Conservation (phyloP, 495 filamentous ascomycete genomes). For the Xanthoparmelia taractica region DNA sequence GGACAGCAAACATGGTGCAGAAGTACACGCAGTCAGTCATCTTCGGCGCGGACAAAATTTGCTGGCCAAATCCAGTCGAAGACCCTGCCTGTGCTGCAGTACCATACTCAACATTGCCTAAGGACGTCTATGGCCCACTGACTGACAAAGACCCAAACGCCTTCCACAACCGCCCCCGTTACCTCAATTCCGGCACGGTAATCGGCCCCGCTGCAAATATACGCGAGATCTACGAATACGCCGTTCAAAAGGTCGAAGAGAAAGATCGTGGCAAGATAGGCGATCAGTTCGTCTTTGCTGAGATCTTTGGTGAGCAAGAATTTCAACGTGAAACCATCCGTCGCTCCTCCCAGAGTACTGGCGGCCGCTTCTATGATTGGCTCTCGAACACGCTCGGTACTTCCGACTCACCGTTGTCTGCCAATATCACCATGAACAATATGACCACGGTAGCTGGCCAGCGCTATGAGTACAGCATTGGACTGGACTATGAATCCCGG, state of each 20-base stretch:
- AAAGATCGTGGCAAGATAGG: constrained; percentile 30
- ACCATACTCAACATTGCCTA: constrained; percentile 48
- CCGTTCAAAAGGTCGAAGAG: constrained; percentile 38
- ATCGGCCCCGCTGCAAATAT: constrained; percentile 48
- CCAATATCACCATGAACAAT: constrained; percentile 41
- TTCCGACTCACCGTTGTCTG: constrained; percentile 33
- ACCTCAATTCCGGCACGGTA: constrained; percentile 43
- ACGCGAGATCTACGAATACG: constrained; percentile 43
- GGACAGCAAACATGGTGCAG: constrained; percentile 32
- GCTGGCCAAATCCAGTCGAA: constrained; percentile 38
- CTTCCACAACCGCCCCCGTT: constrained; percentile 42
- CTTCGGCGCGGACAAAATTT: constrained; percentile 55
- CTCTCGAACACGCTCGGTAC: constrained; percentile 39
- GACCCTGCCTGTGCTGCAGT: constrained; percentile 48
- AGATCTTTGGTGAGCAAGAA: constrained; percentile 54
- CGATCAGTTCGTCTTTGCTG: constrained; percentile 47
- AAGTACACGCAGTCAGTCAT: constrained; percentile 51
- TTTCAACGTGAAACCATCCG: constrained; percentile 47
- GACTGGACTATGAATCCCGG: constrained; percentile 48
- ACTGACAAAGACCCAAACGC: constrained; percentile 45
- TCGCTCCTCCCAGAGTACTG: constrained; percentile 29
- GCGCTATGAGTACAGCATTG: constrained; percentile 51
- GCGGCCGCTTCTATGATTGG: constrained; percentile 39
- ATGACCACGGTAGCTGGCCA: constrained; percentile 35
- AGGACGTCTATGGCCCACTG: constrained; percentile 49